Evolutionary conservation across 345 rosid species (phyloP).

Genomic region (Moricandia moricandioides): DNA sequence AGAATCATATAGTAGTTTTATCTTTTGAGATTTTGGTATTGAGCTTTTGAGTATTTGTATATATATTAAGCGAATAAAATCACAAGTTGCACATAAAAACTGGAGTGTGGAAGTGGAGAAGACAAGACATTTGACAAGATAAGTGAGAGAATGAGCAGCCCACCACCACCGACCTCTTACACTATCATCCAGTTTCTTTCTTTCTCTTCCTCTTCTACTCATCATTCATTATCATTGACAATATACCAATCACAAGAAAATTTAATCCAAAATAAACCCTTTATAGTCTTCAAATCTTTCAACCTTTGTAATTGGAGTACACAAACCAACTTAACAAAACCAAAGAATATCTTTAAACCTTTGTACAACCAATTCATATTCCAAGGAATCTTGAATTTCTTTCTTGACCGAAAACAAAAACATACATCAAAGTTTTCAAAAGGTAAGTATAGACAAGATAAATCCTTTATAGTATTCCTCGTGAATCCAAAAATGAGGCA

Average conservation of each 20-base stretch:
- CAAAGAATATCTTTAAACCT: background rate
- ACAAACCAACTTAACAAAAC: background rate
- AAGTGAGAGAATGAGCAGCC: slow-evolving; percentile 38
- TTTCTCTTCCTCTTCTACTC: slow-evolving; percentile 20
- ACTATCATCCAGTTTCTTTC: slow-evolving; percentile 26
- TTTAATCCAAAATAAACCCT: background rate
- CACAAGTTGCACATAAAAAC: background rate
- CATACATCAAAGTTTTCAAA: no score
- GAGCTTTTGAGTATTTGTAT: slow-evolving; percentile 8
- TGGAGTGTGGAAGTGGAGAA: slow-evolving; percentile 37
- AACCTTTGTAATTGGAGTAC: background rate
- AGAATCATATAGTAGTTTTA: slow-evolving; percentile 7
- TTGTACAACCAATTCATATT: background rate
- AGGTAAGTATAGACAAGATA: no score
- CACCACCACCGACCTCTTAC: slow-evolving; percentile 27
- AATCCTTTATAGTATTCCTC: background rate
- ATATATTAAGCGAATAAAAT: no score
- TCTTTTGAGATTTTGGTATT: slow-evolving; percentile 8
- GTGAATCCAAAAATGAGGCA: background rate
- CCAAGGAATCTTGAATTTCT: no score
- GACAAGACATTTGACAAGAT: slow-evolving; percentile 43
- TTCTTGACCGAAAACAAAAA: no score
- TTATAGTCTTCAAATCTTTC: background rate
- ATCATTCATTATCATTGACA: slow-evolving; percentile 23
- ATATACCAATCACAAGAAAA: slow-evolving; percentile 16